Base-by-base conservation (phyloP, 768 basidiomycete species). In the Lactarius deliciosus region DNA sequence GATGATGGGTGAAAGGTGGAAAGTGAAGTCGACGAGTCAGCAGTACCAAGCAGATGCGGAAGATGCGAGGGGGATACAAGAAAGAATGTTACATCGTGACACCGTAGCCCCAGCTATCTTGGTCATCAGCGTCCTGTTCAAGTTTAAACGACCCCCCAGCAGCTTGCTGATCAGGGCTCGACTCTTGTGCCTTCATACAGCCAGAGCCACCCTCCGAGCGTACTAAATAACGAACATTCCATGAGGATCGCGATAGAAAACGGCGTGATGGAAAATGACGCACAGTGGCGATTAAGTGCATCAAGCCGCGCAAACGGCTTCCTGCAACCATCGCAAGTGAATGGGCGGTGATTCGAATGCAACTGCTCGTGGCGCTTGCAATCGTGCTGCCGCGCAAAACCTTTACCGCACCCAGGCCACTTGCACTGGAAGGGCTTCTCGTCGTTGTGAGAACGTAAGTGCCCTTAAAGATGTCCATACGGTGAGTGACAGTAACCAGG, bases 361-460 rank as follows among this genome's bases (percentile, higher is more conserved):
- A 98, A 81, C 70, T 95, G 90, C 76, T 97, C 96, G 72, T 98
- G 96, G 2, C 95, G 86, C 75, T 96, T 98, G 78, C 96, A 97
- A 75, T 98, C 96, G 73, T 97, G 96, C 75, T 96, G 93, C 64
- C 95, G 78, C 32, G 92, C 95, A 69, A 97, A 96, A 28, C 95
- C 93, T 78, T 97, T 96, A 32, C 88, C 89, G 74, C 95, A 98
- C 28, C 93, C 94, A 1, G 93, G 92, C 88, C 94, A 96, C 72
- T 91, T 89, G 79, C 95, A 98, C 76, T 90, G 86, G 82, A 94
- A 98, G 38, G 95, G 95, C 68, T 94, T 89, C 77, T 96, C 94
- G 76, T 96, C 95, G 67, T 91, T 94, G 73, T 97, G 96, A 16
- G 92, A 94, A 50, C 96, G 90, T 72, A 97, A 82, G 74, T 98